Evolutionary conservation across 2,329 filamentous ascomycete genomes (phyloP).

Genomic region (Furcasterigmium sp.): DNA sequence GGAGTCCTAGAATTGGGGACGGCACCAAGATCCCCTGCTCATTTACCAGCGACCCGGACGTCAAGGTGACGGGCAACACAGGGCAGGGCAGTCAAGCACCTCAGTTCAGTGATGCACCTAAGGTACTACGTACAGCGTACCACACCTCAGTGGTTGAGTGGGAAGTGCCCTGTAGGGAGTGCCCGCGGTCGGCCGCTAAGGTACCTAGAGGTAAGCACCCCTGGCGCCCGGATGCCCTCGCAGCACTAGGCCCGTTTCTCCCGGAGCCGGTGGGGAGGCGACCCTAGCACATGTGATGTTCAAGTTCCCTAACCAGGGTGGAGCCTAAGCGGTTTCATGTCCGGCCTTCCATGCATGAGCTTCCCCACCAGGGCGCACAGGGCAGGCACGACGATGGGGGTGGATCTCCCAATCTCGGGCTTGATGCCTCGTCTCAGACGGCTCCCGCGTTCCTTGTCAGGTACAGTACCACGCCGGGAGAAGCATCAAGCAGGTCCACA

Average conservation of each 20-base stretch:
- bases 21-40: not conserved
- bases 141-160: not conserved
- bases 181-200: too few relatives aligned
- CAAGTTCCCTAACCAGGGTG: constrained; percentile 4
- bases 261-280: not conserved
- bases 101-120: too few relatives aligned
- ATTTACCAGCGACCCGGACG: not conserved
- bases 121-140: too few relatives aligned
- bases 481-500: not conserved
- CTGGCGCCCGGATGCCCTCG: constrained; percentile 3
- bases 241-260: constrained; percentile 3
- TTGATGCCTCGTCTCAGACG: constrained; percentile 3
- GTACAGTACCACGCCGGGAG: not conserved
- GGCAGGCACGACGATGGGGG: not conserved
- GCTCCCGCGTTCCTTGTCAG: not conserved
- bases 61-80: too few relatives aligned
- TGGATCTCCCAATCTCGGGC: constrained; percentile 1
- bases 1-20: too few relatives aligned
- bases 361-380: too few relatives aligned
- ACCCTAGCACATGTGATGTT: not conserved
- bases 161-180: not conserved
- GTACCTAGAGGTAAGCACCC: too few relatives aligned
- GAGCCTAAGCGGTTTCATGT: constrained; percentile 23
- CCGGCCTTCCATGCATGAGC: constrained; percentile 23
- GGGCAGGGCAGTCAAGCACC: too few relatives aligned